Base-by-base conservation (phyloP, 306 rosid species). In the Dryas drummondii region DNA sequence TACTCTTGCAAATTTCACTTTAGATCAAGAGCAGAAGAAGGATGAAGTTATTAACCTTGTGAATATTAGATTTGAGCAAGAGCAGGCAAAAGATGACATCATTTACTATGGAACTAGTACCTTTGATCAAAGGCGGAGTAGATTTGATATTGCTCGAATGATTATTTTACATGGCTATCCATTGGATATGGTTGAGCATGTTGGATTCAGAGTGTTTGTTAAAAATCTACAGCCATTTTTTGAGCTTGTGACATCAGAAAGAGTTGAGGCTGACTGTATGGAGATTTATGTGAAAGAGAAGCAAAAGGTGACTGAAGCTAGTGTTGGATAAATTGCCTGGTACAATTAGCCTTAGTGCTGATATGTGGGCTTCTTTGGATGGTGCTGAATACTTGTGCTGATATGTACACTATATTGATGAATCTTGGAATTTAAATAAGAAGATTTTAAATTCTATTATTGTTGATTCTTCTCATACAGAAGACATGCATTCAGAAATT, bases 111-210 rank as follows among this genome's bases (percentile, higher is more conserved):
- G 82, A 79, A 85, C 72, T 55, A 78, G 73, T 74, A 92, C 66
- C 90, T 90, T 96, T 14, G 97, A 92, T 86, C 98, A 89, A 77
- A 88, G 94, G n/a, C 82, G 97, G 69, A 96, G 99, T 79, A 86
- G 86, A 61, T 89, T 89, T 73, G 99, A 96, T 84, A 96, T 96
- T 74, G 99, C 98, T 11, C 99, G 99, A 48, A 92, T 96, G 99
- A 88, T 96, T 71, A 90, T 96, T 81, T 78, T 96, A 73, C 99
- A 96, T 72, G 99, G 99, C 45, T 96, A 92, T 80, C 96, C 99
- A 8, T 87, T 96, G 92, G 85, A 82, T 80, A 96, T 96, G 89
- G 98, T 92, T 70, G 99, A 96, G 83, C 91, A 90, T 83, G 91
- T 92, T 75, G 97, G 99, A 70, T 96, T 96, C 84, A 86, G 91